These are phyloP conservation scores for Wickerhamomyces xylosicus DNA, from an alignment of 805 yeast species.

Conservation along the genomic window DNA sequence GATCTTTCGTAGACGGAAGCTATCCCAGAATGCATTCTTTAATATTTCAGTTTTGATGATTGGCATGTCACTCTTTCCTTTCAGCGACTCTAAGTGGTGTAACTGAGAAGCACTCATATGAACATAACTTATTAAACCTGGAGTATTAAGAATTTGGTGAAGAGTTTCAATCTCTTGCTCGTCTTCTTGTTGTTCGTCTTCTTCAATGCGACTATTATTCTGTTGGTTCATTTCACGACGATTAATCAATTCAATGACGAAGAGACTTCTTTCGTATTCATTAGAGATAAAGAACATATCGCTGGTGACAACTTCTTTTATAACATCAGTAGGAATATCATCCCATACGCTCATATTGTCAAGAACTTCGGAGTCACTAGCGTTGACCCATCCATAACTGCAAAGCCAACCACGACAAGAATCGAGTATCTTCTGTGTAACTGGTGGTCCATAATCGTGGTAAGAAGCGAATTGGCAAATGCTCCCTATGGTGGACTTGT, in stretches of 20 bases:
- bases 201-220: too few species aligned
- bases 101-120: conserved; percentile 39
- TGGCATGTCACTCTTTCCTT: conserved; percentile 25
- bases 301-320: conserved; percentile 33
- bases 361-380: not conserved
- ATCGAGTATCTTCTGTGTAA: not conserved
- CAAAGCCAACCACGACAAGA: not conserved
- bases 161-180: conserved; percentile 15
- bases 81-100: conserved; percentile 30
- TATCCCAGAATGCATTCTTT: conserved; percentile 40
- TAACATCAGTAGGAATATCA: conserved; percentile 30
- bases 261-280: conserved; percentile 46
- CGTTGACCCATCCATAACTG: conserved; percentile 30
- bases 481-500: not conserved
- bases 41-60: conserved; percentile 29
- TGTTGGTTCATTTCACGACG: conserved; percentile 16
- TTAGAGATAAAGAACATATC: conserved; percentile 44
- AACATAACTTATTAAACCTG: conserved; percentile 29
- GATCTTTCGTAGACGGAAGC: conserved; percentile 24
- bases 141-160: conserved; percentile 26
- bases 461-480: not conserved
- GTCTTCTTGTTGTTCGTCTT: too few species aligned
- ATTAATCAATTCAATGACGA: conserved; percentile 32
- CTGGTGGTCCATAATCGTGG: not conserved
- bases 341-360: conserved; percentile 30